These are phyloP conservation scores for Knoxdaviesia capensis DNA, from an alignment of 2,329 filamentous ascomycete species.

Conservation along the genomic window DNA sequence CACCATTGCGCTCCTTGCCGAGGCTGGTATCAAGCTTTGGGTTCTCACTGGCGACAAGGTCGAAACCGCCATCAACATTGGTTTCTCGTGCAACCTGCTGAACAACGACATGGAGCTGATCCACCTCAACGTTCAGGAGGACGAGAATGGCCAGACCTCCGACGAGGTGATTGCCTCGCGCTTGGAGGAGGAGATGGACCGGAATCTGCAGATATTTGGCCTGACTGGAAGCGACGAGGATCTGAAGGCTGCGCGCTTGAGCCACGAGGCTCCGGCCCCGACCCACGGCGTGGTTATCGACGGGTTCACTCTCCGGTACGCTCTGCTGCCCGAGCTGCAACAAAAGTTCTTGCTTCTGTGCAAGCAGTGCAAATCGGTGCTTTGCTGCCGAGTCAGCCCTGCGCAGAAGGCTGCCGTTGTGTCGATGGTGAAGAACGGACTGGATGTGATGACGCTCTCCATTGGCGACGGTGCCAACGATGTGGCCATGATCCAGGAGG, in stretches of 20 bases:
- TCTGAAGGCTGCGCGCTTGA: constrained; percentile 54
- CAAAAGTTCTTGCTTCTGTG: constrained; percentile 90
- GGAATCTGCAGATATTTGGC: constrained; percentile 50
- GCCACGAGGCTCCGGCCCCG: constrained; percentile 67
- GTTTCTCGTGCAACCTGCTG: constrained; percentile 93
- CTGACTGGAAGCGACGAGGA: constrained; percentile 76
- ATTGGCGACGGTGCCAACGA: constrained; percentile 92
- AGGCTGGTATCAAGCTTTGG: constrained; percentile 96
- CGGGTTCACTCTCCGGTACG: constrained; percentile 78
- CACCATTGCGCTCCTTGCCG: constrained; percentile 74
- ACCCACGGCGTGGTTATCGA: constrained; percentile 92
- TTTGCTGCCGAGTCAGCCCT: constrained; percentile 93
- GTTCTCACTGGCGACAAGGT: constrained; percentile 97
- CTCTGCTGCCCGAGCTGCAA: constrained; percentile 61
- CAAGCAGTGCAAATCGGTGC: constrained; percentile 89
- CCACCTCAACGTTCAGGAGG: constrained; percentile 67
- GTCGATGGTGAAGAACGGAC: constrained; percentile 77
- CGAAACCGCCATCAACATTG: constrained; percentile 98
- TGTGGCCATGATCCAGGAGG: constrained; percentile 95
- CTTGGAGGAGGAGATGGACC: constrained; percentile 54
- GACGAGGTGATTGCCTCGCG: constrained; percentile 30
- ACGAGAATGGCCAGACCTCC: constrained; percentile 28
- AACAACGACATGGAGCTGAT: constrained; percentile 97
- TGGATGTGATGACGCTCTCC: constrained; percentile 90
- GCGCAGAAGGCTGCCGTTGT: constrained; percentile 97